Evolutionary conservation across 106 monocot genomes (phyloP), one percentile per base, ranked within the genome.

Genomic region (Dioscorea dumetorum): DNA sequence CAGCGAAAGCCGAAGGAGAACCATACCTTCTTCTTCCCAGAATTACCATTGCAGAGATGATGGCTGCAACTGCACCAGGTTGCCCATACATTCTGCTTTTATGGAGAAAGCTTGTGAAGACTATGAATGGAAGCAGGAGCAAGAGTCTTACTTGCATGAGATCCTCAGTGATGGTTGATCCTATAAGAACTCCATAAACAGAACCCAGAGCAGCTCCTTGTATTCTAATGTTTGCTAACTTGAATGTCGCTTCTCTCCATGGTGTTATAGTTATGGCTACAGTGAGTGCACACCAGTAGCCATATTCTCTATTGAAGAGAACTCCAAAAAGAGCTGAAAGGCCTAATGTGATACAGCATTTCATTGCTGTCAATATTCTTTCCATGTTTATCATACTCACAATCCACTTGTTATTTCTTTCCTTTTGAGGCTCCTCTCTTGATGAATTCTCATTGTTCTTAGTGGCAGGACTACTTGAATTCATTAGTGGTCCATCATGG

Each of bases 121-220:
- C 23, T 20, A 85, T 75, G 74, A 74, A 90, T 2, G 90, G 90
- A 22, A 90, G 69, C 21, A 90, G 75, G 11, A 35, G 62, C 7
- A 83, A 31, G 70, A 90, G 75, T 22, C 90, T 71, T 12, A 78
- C 34, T 61, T 78, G 74, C 80, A 83, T 86, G 11, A 72, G 80
- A 58, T 83, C 52, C 20, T 80, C 65, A n/a, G 83, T 80, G 19
- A 86, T 65, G 4, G 76, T 15, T 21, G 80, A 57, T 41, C 80
- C 80, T 8, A 41, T 10, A 8, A 90, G 56, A 9, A 86, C 68
- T 33, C 83, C 90, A 17, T 78, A 90, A n/a, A 83, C 56, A 0
- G 90, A 83, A 8, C 90, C 90, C 12, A 90, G 11, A 3, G 79
- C 74, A 0, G 90, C 83, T 9, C 90, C 90, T 62, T 90, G 90